phyloP scores from a whole-genome alignment of 177 flowering plant genomes.

The Tripterygium wilfordii region DNA sequence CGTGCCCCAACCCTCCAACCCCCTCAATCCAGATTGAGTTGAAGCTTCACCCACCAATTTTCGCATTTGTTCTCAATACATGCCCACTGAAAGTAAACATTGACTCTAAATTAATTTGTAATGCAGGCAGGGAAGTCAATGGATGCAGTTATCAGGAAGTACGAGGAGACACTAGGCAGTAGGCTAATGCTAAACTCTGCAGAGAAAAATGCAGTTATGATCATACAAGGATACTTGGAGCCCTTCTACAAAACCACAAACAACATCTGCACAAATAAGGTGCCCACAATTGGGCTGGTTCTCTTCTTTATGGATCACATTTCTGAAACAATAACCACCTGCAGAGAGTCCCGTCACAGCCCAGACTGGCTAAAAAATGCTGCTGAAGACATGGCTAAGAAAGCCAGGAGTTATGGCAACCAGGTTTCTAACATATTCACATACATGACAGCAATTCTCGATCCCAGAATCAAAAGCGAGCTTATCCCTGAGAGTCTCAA shows the following conservation, averaged over 20 bases:
- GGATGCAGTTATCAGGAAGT: constrained; percentile 69
- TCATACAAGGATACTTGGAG: constrained; percentile 62
- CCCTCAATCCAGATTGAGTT: too few relatives aligned
- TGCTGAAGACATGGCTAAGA: constrained; percentile 75
- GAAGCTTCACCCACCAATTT: too few relatives aligned
- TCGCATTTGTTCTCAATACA: too few relatives aligned
- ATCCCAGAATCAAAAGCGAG: constrained; percentile 86
- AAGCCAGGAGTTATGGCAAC: constrained; percentile 49
- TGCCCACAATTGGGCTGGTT: constrained; percentile 69
- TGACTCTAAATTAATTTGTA: constrained; percentile 7
- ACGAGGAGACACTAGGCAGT: constrained; percentile 49
- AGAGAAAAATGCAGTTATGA: constrained; percentile 58
- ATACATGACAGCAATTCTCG: constrained; percentile 89
- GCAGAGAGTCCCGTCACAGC: constrained; percentile 61
- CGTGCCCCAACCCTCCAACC: too few relatives aligned
- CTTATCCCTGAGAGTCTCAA: constrained; percentile 75
- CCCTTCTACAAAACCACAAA: constrained; percentile 84
- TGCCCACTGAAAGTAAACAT: too few relatives aligned
- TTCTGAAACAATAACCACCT: constrained; percentile 56
- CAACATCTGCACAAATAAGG: constrained; percentile 71
- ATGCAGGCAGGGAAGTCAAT: constrained; percentile 76
- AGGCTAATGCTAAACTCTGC: constrained; percentile 46
- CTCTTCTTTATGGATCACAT: constrained; percentile 96
- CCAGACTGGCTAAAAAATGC: constrained; percentile 82
- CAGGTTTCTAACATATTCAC: constrained; percentile 73